Evolutionary conservation across 2,329 filamentous ascomycete species (phyloP).

Genomic region (Exophiala bonariae): DNA sequence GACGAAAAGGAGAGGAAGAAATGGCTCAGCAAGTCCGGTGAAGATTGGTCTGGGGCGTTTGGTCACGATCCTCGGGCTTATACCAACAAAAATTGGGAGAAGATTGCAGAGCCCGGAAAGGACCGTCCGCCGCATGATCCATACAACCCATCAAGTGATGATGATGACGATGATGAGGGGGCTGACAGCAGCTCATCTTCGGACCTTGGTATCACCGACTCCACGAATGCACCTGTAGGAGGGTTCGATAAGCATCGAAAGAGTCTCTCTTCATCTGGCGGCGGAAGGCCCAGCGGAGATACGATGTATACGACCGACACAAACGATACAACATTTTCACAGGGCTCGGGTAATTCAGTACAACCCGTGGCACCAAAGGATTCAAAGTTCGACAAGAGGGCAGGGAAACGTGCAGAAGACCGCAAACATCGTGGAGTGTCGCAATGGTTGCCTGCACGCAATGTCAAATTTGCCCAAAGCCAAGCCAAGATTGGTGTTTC

Average conservation of each 20-base stretch:
- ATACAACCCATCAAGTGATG: constrained; percentile 46
- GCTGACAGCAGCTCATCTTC: constrained; percentile 36
- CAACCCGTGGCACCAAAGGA: constrained; percentile 23
- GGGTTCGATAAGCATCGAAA: constrained; percentile 28
- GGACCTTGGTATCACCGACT: constrained; percentile 63
- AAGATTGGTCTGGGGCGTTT: constrained; percentile 86
- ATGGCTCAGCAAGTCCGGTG: constrained; percentile 78
- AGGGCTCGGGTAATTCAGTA: constrained; percentile 17
- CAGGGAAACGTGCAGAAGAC: constrained; percentile 58
- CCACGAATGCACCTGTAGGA: constrained; percentile 32
- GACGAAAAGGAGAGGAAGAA: constrained; percentile 68
- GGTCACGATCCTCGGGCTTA: constrained; percentile 70
- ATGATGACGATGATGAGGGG: constrained; percentile 28
- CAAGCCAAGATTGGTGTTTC: constrained; percentile 77
- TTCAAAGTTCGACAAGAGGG: constrained; percentile 33
- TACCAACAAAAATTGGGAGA: constrained; percentile 53
- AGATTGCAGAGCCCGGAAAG: constrained; percentile 57
- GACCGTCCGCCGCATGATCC: constrained; percentile 55
- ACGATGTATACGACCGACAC: constrained; percentile 47
- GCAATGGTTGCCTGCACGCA: constrained; percentile 92
- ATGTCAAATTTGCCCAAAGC: constrained; percentile 82
- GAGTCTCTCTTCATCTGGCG: constrained; percentile 31
- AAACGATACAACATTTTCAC: constrained; percentile 25
- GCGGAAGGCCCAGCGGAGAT: constrained; percentile 28
- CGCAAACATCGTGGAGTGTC: constrained; percentile 86